Evolutionary conservation across 305 asterid species (phyloP), one percentile per base, ranked within the genome.

Genomic region (Stenogyne calaminthoides): DNA sequence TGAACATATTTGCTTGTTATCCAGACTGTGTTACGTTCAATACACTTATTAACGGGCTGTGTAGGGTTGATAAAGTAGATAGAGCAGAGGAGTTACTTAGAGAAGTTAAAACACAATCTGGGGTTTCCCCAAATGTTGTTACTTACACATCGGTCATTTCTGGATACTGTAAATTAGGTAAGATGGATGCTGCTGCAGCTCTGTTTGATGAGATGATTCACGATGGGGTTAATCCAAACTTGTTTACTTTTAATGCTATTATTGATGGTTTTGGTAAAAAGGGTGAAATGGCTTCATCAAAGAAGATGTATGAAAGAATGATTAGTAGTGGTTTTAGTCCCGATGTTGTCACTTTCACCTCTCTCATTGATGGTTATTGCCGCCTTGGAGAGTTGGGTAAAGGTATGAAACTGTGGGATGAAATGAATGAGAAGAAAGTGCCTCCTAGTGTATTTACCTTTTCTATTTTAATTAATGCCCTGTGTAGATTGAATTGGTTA

Each of bases 241-340:
- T 83, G 73, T 76, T 81, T 78, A 89, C 97, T 62, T 93, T 83
- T 69, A 91, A 93, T 72, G 71, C 27, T 72, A 82, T 93, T 29
- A 89, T 91, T 74, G 86, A 87, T 81, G 96, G 96, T 32, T 88
- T 82, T 87, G 93, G 96, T 65, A 91, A 87, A 82, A 79, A 69
- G 72, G 92, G 96, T 56, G 90, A 88, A 36, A 73, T 91, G 87
- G 77, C 72, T 80, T 88, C 84, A 8, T 90, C 96, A 1, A 36
- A 49, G 63, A 77, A 78, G 60, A 77, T 86, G 74, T 81, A 81
- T 40, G 85, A 80, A 57, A 86, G 74, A 71, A 87, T 89, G 96
- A 69, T 62, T 19, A 22, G 16, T 65, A 22, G 64, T 72, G 82
- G 92, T 77, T 77, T 80, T 65, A 61, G 29, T 65, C 98, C 97